Evolutionary conservation across 768 basidiomycete species (phyloP).

Genomic region (Grammothele lineata): DNA sequence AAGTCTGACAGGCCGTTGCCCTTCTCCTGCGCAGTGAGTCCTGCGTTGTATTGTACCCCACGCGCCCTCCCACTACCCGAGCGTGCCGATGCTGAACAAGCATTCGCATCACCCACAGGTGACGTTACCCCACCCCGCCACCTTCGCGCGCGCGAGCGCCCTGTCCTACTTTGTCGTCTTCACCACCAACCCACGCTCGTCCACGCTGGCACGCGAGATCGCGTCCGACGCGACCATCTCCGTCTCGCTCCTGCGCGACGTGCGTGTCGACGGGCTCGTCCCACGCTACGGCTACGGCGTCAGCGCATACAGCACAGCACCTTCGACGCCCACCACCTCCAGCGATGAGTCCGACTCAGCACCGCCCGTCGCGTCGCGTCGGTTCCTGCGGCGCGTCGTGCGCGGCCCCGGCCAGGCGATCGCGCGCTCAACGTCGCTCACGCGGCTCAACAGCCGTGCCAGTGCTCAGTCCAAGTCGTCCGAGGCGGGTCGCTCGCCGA

Average conservation of each 20-base stretch:
- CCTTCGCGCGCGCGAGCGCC: slow-evolving; percentile 56
- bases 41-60: not conserved
- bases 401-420: slow-evolving; percentile 12
- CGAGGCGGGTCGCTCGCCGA: too few relatives aligned
- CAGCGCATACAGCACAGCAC: slow-evolving; percentile 27
- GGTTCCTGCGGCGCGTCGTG: slow-evolving; percentile 31
- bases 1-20: slow-evolving; percentile 56
- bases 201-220: slow-evolving; percentile 55
- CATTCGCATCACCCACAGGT: slow-evolving; percentile 36
- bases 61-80: slow-evolving; percentile 1
- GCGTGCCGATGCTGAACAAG: not conserved
- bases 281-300: slow-evolving; percentile 31
- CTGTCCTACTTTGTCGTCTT: slow-evolving; percentile 75
- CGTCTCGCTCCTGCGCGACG: slow-evolving; percentile 60
- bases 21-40: slow-evolving; percentile 62
- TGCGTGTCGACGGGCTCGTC: slow-evolving; percentile 42
- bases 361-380: slow-evolving; percentile 13
- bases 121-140: slow-evolving; percentile 57
- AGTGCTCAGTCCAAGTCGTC: slow-evolving; percentile 1
- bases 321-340: slow-evolving; percentile 29
- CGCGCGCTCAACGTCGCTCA: not conserved
- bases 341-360: slow-evolving; percentile 44
- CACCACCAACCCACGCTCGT: slow-evolving; percentile 56
- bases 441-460: slow-evolving; percentile 8
- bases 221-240: slow-evolving; percentile 67